Evolutionary conservation across 2,329 filamentous ascomycete species (phyloP).

Genomic region (Plectosphaerella plurivora): DNA sequence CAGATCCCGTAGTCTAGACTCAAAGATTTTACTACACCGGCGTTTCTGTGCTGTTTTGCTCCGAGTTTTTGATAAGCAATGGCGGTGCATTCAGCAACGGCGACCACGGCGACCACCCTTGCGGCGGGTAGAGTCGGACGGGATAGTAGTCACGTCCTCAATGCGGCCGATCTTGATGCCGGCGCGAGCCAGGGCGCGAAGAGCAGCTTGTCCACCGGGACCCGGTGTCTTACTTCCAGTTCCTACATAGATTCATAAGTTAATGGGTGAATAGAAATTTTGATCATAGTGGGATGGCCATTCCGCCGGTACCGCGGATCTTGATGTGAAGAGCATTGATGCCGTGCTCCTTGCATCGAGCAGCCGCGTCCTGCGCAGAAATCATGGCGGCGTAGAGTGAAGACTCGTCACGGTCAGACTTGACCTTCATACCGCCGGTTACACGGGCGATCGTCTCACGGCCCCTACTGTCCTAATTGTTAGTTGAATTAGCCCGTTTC

Average conservation of each 20-base stretch:
- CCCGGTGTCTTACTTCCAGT: slow-evolving; percentile 99
- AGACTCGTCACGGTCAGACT: slow-evolving; percentile 99
- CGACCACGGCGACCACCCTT: slow-evolving; percentile 99
- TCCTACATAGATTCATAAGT: slow-evolving; percentile 41
- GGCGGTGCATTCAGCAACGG: slow-evolving; percentile 69
- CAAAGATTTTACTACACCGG: too few species aligned
- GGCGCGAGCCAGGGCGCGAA: slow-evolving; percentile 96
- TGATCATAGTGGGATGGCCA: slow-evolving; percentile 22
- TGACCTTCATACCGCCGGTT: slow-evolving; percentile 99
- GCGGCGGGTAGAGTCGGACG: slow-evolving; percentile 98
- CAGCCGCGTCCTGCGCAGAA: slow-evolving; percentile 96
- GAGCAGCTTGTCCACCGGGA: slow-evolving; percentile 97
- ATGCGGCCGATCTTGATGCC: slow-evolving; percentile 99
- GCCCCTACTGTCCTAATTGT: slow-evolving; percentile 79
- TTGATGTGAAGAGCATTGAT: slow-evolving; percentile 98
- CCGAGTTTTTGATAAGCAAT: too few species aligned
- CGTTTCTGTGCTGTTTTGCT: too few species aligned
- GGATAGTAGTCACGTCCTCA: slow-evolving; percentile 98
- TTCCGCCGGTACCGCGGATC: slow-evolving; percentile 98
- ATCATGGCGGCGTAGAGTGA: slow-evolving; percentile 99
- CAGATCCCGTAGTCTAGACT: too few species aligned
- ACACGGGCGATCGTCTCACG: slow-evolving; percentile 99
- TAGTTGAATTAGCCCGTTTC: too few species aligned
- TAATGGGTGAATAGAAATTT: fast-evolving
- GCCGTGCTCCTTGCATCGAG: slow-evolving; percentile 69